phyloP scores from a whole-genome alignment of 1,139 yeast genomes.

The Lodderomyces metapsilosis region DNA sequence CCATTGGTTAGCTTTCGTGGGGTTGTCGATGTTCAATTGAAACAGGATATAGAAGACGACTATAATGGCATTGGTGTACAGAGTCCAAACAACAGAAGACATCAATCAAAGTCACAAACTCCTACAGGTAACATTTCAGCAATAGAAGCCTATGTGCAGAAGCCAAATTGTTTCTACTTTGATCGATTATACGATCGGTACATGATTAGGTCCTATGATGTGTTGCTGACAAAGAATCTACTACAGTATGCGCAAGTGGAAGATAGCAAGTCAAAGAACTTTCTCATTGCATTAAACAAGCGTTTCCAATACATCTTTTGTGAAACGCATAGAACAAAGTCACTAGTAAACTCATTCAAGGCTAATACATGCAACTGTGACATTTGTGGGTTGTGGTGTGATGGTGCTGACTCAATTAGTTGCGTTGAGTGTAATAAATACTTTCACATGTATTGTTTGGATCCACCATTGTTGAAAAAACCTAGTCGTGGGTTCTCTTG shows the following conservation, averaged over 20 bases:
- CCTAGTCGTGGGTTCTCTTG: conserved; percentile 91
- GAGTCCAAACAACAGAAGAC: conserved; percentile 4
- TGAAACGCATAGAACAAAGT: conserved; percentile 68
- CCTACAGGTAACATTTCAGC: conserved; percentile 13
- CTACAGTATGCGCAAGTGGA: conserved; percentile 56
- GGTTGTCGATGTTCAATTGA: conserved; percentile 64
- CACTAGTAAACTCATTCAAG: conserved; percentile 61
- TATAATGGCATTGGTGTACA: conserved; percentile 8
- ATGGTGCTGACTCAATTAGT: conserved; percentile 64
- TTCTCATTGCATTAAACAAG: conserved; percentile 60
- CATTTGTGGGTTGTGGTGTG: conserved; percentile 81
- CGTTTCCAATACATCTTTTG: conserved; percentile 73
- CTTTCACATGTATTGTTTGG: conserved; percentile 82
- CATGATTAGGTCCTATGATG: conserved; percentile 80
- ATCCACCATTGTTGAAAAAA: conserved; percentile 76
- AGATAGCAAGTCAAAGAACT: conserved; percentile 55
- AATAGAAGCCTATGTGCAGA: conserved; percentile 50
- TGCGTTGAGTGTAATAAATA: conserved; percentile 75
- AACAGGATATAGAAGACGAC: conserved; percentile 57
- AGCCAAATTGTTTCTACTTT: conserved; percentile 78
- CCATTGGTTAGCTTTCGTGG: conserved; percentile 81
- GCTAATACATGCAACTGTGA: conserved; percentile 58
- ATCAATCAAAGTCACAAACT: conserved; percentile 2
- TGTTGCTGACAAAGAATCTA: conserved; percentile 38
- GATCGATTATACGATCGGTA: conserved; percentile 85